Conservation (phyloP, 768 basidiomycete species). For the Russula virescens region DNA sequence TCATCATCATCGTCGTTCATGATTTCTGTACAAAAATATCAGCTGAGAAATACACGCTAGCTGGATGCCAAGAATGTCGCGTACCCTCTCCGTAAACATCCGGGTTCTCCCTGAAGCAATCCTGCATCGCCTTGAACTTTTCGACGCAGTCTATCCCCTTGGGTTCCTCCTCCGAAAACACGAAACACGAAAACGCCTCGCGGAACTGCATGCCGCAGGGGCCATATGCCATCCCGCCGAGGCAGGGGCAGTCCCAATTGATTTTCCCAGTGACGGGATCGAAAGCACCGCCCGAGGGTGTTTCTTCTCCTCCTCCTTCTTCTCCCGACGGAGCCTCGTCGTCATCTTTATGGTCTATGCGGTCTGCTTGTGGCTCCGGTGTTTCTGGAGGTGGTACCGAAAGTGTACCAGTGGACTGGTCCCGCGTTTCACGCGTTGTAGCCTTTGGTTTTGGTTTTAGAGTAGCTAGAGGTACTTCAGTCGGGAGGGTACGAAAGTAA, state of each 20-base stretch:
- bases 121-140: constrained; percentile 96
- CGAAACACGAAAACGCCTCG: constrained; percentile 95
- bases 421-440: neutral
- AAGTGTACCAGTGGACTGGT: constrained; percentile 7
- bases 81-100: constrained; percentile 93
- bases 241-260: constrained; percentile 99
- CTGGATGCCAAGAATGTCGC: constrained; percentile 28
- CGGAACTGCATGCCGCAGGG: constrained; percentile 92
- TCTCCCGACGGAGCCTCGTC: constrained; percentile 28
- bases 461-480: constrained; percentile 7
- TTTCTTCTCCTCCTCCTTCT: constrained; percentile 26
- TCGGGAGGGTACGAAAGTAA: constrained; percentile 5
- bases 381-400: neutral
- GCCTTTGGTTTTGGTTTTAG: constrained; percentile 12
- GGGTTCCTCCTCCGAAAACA: constrained; percentile 89
- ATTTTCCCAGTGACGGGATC: constrained; percentile 98
- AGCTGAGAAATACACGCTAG: constrained; percentile 3
- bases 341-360: constrained; percentile 16
- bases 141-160: constrained; percentile 98
- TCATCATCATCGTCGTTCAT: constrained; percentile 22
- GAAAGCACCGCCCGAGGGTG: constrained; percentile 53
- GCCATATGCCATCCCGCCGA: constrained; percentile 98
- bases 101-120: constrained; percentile 93
- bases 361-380: neutral
- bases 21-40: constrained; percentile 15